A percentile compares a stretch with the other conserved stretches of the same genome.
These are phyloP conservation scores for Teratosphaeria zuluensis DNA, from an alignment of 2,329 filamentous ascomycete genomes.

Conservation along the genomic window DNA sequence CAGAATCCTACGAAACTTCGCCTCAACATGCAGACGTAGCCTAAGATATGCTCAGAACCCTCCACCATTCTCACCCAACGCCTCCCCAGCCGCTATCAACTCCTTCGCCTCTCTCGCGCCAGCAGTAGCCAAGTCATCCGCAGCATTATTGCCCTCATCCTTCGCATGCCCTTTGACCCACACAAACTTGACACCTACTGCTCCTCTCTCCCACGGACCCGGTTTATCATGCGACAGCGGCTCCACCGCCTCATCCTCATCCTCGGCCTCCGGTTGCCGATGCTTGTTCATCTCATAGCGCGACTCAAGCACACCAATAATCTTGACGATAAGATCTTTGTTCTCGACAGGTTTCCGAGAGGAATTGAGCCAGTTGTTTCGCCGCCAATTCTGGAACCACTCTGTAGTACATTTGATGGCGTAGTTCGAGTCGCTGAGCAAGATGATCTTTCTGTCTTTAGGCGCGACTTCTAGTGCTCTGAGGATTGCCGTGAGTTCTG, in stretches of 20 bases:
- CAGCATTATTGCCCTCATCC: slow-evolving; percentile 66
- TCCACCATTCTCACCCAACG: not conserved
- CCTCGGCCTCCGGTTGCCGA: slow-evolving; percentile 24
- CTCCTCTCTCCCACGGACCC: slow-evolving; percentile 24
- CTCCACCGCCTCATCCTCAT: slow-evolving; percentile 3
- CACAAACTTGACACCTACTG: slow-evolving; percentile 47
- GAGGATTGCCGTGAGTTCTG: slow-evolving; percentile 82
- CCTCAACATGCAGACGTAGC: not conserved
- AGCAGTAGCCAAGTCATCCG: slow-evolving; percentile 66
- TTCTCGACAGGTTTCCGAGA: slow-evolving; percentile 69
- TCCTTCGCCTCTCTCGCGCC: slow-evolving; percentile 44
- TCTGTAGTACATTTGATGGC: slow-evolving; percentile 78
- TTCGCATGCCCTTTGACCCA: slow-evolving; percentile 85
- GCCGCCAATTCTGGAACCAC: slow-evolving; percentile 71
- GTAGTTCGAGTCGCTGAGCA: slow-evolving; percentile 85
- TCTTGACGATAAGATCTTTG: slow-evolving; percentile 67
- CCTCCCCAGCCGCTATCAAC: slow-evolving; percentile 4
- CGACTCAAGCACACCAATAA: slow-evolving; percentile 62
- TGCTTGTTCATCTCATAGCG: slow-evolving; percentile 21
- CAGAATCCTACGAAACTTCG: not conserved
- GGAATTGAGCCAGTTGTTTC: slow-evolving; percentile 67
- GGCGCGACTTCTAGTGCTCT: slow-evolving; percentile 72
- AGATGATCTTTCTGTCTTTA: slow-evolving; percentile 57
- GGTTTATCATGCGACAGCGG: not conserved
- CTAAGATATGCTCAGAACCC: not conserved